These are phyloP conservation scores for Hylodesmum podocarpum DNA, from an alignment of 306 rosid species.

Conservation along the genomic window DNA sequence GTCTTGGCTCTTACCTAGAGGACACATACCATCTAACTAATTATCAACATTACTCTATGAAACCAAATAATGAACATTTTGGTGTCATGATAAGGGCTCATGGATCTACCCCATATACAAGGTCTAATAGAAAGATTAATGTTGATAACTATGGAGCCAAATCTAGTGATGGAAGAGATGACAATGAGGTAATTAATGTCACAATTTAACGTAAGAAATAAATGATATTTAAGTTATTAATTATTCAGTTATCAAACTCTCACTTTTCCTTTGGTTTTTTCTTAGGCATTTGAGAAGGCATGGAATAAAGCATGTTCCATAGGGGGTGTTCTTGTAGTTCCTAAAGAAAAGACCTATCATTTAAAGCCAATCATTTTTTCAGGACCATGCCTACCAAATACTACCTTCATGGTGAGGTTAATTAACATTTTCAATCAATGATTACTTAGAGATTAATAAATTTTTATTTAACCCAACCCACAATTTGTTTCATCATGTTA, in stretches of 20 bases:
- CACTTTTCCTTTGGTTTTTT: neutral
- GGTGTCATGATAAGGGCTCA: conserved; percentile 4
- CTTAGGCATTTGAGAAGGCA: conserved; percentile 65
- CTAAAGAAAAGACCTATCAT: conserved; percentile 40
- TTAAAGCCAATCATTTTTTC: conserved; percentile 67
- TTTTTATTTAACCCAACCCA: neutral
- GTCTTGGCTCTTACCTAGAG: conserved; percentile 30
- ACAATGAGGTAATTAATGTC: conserved; percentile 46
- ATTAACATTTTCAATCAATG: neutral
- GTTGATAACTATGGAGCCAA: conserved; percentile 69
- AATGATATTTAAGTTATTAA: neutral
- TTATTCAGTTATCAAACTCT: neutral
- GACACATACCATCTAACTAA: neutral
- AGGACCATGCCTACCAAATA: conserved; percentile 64
- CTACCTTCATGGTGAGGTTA: conserved; percentile 52
- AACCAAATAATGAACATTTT: conserved; percentile 22
- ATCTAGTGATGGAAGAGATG: conserved; percentile 47
- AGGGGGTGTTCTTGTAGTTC: conserved; percentile 48
- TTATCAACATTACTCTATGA: neutral
- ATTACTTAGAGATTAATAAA: neutral
- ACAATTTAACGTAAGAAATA: neutral
- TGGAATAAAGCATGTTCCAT: conserved; percentile 67
- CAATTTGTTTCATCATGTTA: neutral
- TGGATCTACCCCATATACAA: neutral
- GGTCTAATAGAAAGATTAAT: conserved; percentile 23